phyloP scores from a whole-genome alignment of 2,329 filamentous ascomycete genomes.

The Aspergillus transmontanensis region DNA sequence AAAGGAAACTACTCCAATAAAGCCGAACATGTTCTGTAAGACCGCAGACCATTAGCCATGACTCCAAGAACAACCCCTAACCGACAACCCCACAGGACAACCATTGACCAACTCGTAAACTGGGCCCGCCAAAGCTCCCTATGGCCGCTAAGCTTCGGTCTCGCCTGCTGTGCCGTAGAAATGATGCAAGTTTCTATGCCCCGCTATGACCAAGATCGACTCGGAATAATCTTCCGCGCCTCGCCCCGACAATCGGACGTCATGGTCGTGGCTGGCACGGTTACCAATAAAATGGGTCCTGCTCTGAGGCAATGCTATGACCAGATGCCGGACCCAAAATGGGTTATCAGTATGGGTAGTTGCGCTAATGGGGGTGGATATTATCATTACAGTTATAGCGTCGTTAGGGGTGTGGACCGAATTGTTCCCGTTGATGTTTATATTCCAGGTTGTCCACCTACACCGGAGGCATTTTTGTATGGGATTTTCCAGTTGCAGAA shows the following conservation, averaged over 20 bases:
- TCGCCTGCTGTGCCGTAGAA: conserved; percentile 87
- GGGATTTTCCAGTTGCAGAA: conserved; percentile 81
- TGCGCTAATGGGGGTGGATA: conserved; percentile 86
- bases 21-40: not conserved
- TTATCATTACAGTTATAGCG: conserved; percentile 84
- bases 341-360: conserved; percentile 84
- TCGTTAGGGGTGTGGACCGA: conserved; percentile 74
- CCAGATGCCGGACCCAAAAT: conserved; percentile 91
- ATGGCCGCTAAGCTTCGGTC: conserved; percentile 91
- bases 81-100: not conserved
- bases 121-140: conserved; percentile 89
- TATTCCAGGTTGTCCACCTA: conserved; percentile 71
- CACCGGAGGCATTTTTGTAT: conserved; percentile 59
- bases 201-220: conserved; percentile 84
- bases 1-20: not conserved
- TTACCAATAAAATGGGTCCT: conserved; percentile 96
- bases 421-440: conserved; percentile 82
- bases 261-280: conserved; percentile 90
- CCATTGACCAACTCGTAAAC: conserved; percentile 60
- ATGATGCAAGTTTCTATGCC: conserved; percentile 95
- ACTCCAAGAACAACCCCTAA: not conserved
- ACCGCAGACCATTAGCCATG: fast-evolving
- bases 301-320: conserved; percentile 89
- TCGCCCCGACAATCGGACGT: conserved; percentile 86
- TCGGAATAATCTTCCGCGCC: conserved; percentile 88